Conservation (phyloP, 495 filamentous ascomycete genomes). For the Podospora tetraspora region DNA sequence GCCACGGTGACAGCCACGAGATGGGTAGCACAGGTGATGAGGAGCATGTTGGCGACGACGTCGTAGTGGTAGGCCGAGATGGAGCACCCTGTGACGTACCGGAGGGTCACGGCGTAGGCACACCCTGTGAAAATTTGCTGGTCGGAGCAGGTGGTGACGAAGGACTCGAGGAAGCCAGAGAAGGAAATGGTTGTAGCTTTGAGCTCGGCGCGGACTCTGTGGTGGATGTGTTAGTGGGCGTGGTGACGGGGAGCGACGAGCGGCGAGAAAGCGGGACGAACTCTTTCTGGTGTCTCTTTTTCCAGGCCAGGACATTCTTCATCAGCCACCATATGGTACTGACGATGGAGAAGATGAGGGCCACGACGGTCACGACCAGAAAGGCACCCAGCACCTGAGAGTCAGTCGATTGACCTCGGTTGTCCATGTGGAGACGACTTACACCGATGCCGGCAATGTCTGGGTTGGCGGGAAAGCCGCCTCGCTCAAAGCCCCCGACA, state of each 20-base stretch:
- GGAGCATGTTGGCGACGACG: slow-evolving; percentile 37
- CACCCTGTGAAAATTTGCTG: slow-evolving; percentile 40
- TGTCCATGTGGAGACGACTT: background rate
- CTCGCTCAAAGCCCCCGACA: background rate
- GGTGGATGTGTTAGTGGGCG: background rate
- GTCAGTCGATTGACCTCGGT: background rate
- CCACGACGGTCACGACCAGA: slow-evolving; percentile 14
- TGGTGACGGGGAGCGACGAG: background rate
- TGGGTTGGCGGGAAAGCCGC: background rate
- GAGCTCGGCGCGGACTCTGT: background rate
- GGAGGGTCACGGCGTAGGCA: slow-evolving; percentile 35
- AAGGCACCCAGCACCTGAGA: slow-evolving; percentile 22
- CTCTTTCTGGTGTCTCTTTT: background rate
- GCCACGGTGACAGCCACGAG: slow-evolving; percentile 34
- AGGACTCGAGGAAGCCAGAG: slow-evolving; percentile 30
- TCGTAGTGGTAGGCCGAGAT: slow-evolving; percentile 43
- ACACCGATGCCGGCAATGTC: slow-evolving; percentile 27
- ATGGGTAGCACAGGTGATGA: slow-evolving; percentile 39
- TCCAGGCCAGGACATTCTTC: slow-evolving; percentile 21
- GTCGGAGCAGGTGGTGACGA: slow-evolving; percentile 37
- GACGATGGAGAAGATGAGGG: slow-evolving; percentile 12
- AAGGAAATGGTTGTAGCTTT: slow-evolving; percentile 14
- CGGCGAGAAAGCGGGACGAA: background rate
- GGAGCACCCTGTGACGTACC: slow-evolving; percentile 33
- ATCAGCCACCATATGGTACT: slow-evolving; percentile 20